Conservation (phyloP, 176 grass and related monocot genomes). For the Oryza meyeriana region DNA sequence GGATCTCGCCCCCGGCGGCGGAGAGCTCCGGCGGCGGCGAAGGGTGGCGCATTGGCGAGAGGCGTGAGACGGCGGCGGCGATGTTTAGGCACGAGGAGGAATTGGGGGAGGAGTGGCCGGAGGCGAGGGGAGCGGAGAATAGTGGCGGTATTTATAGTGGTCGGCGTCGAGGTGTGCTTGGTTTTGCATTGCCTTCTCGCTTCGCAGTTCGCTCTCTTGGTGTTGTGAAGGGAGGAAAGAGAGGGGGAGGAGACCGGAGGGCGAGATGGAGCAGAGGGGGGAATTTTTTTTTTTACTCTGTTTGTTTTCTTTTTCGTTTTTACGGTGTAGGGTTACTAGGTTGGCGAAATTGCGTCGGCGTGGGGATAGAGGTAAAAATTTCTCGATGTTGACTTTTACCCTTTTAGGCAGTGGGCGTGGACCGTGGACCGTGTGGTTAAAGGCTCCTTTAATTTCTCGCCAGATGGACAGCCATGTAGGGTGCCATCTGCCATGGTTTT, state of each 20-base stretch:
- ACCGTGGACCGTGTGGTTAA: not conserved
- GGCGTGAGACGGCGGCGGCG: not conserved
- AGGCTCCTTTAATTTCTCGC: conserved; percentile 1
- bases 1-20: conserved; percentile 46
- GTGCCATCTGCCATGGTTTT: no score
- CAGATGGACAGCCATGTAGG: not conserved
- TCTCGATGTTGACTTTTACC: conserved; percentile 36
- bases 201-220: not conserved
- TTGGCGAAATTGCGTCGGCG: not conserved
- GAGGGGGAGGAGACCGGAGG: not conserved
- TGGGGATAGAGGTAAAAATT: not conserved
- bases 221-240: not conserved
- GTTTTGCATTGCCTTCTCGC: not conserved
- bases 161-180: not conserved
- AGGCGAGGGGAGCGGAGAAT: not conserved
- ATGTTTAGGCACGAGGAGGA: not conserved
- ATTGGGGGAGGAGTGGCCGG: not conserved
- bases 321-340: not conserved
- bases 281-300: not conserved
- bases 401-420: conserved; percentile 12
- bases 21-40: conserved; percentile 36
- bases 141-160: conserved; percentile 30
- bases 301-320: not conserved
- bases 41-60: conserved; percentile 40
- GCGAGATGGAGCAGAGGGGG: no score